These are phyloP conservation scores for Nigrograna mackinnonii DNA, from an alignment of 2,329 filamentous ascomycete genomes.

Conservation along the genomic window DNA sequence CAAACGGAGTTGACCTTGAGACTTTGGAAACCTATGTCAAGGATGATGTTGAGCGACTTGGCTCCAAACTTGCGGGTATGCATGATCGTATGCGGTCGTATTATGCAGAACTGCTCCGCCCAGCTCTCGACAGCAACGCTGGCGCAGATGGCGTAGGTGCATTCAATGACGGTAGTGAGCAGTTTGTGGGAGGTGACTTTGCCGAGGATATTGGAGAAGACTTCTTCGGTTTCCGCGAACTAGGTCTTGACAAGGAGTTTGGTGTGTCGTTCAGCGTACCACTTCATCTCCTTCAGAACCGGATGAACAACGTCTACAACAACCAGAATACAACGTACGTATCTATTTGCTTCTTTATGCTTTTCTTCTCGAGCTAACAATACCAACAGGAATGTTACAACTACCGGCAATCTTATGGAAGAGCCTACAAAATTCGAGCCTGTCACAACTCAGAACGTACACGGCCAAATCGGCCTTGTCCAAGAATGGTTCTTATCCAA, in stretches of 20 bases:
- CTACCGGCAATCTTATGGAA: conserved; percentile 66
- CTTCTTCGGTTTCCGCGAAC: conserved; percentile 97
- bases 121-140: conserved; percentile 75
- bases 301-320: conserved; percentile 84
- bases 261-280: conserved; percentile 89
- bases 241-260: conserved; percentile 90
- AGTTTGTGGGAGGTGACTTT: conserved; percentile 95
- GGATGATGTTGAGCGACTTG: conserved; percentile 88
- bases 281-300: conserved; percentile 88
- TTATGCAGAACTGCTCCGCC: conserved; percentile 88
- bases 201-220: conserved; percentile 97
- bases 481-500: conserved; percentile 91
- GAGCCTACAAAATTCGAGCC: conserved; percentile 72
- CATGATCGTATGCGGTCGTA: conserved; percentile 96
- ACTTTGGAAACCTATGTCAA: conserved; percentile 83
- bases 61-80: conserved; percentile 76
- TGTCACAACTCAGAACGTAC: conserved; percentile 77
- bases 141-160: conserved; percentile 84
- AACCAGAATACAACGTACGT: conserved; percentile 68
- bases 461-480: conserved; percentile 81
- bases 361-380: conserved; percentile 19
- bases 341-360: conserved; percentile 3
- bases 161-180: conserved; percentile 96
- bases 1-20: conserved; percentile 82
- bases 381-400: conserved; percentile 59